Conservation (phyloP, 192 early-diverging fungal species). For the Podila verticillata region DNA sequence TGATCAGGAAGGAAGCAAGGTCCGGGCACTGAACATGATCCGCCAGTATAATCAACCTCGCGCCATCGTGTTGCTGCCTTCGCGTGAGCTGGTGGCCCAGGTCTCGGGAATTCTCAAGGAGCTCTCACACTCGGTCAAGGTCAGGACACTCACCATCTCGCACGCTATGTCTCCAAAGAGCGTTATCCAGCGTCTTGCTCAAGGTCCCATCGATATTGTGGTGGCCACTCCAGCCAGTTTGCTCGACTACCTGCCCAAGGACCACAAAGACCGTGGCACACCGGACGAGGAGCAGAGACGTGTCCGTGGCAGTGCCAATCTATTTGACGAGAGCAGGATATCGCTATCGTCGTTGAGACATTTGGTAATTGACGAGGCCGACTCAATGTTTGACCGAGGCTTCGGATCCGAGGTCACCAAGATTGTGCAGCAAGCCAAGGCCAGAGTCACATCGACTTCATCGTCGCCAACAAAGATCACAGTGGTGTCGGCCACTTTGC, state of each 20-base stretch:
- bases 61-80: constrained; percentile 87
- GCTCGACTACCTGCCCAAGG: constrained; percentile 54
- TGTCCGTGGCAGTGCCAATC: constrained; percentile 7
- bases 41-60: constrained; percentile 80
- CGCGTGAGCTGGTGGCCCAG: constrained; percentile 88
- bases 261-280: neutral
- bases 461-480: constrained; percentile 57
- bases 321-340: constrained; percentile 57
- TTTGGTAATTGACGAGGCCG: constrained; percentile 93
- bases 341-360: constrained; percentile 69
- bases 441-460: neutral
- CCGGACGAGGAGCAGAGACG: constrained; percentile 14
- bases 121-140: constrained; percentile 72
- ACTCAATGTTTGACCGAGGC: constrained; percentile 88
- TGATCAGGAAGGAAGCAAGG: constrained; percentile 27
- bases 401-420: constrained; percentile 73
- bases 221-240: constrained; percentile 86
- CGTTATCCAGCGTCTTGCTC: constrained; percentile 57
- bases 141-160: constrained; percentile 73
- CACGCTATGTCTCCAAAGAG: constrained; percentile 55
- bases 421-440: constrained; percentile 59
- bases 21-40: constrained; percentile 41
- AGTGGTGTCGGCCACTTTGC: constrained; percentile 78
- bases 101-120: constrained; percentile 78
- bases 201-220: constrained; percentile 83